A percentile compares a stretch with the other conserved stretches of the same genome.
Conservation (phyloP, 2,329 filamentous ascomycete genomes). For the Pseudogymnoascus sp. region DNA sequence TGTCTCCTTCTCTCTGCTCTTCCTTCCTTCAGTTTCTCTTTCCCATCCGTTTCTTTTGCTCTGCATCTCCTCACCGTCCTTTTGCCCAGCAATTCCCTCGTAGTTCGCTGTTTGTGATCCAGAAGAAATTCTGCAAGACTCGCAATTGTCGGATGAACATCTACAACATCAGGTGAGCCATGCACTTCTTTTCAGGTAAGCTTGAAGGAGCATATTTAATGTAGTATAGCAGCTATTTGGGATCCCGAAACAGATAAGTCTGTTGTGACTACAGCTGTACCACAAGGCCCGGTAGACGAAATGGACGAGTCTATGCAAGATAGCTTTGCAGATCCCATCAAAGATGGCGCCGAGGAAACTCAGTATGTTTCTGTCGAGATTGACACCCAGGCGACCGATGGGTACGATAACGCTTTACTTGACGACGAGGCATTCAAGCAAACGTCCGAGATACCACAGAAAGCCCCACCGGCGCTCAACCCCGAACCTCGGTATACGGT, state of each 20-base stretch:
- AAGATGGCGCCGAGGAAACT: slow-evolving; percentile 15
- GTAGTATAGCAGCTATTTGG: background rate
- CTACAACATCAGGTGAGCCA: background rate
- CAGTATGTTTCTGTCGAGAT: slow-evolving; percentile 18
- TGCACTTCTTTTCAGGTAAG: slow-evolving; percentile 12
- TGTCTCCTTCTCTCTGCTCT: background rate
- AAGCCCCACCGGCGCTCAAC: background rate
- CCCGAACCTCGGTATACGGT: background rate
- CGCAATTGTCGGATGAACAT: background rate
- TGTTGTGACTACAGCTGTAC: background rate
- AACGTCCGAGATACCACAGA: background rate
- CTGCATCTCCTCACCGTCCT: background rate
- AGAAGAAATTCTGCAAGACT: background rate
- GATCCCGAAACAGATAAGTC: background rate
- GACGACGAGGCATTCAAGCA: background rate
- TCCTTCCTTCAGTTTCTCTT: background rate
- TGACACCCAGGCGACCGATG: slow-evolving; percentile 16
- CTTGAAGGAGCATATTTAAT: slow-evolving; percentile 7
- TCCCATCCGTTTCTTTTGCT: background rate
- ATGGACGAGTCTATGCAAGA: slow-evolving; percentile 11
- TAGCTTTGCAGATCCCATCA: slow-evolving; percentile 9
- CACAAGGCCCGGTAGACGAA: background rate
- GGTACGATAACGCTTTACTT: background rate
- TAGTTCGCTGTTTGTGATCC: background rate
- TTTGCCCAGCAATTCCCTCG: background rate